Percentiles rank a stretch among this genome's conserved stretches.
phyloP scores from a whole-genome alignment of 2,329 filamentous ascomycete species.

The Phialophora verrucosa region DNA sequence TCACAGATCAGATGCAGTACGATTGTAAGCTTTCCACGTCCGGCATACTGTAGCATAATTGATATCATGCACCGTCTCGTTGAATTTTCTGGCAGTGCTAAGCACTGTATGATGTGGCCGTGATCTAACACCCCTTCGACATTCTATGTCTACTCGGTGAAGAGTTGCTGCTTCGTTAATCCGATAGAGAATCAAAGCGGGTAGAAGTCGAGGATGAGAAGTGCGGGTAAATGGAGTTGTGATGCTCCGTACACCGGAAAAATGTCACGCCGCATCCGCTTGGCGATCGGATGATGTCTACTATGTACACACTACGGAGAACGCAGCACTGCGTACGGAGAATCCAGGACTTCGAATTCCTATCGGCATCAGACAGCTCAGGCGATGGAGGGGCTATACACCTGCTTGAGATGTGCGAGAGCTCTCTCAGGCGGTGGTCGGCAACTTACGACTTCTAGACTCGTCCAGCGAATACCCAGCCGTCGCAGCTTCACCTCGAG shows the following conservation, averaged over 20 bases:
- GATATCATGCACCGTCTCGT: too few relatives aligned
- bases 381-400: slow-evolving; percentile 33
- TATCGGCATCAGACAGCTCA: not conserved
- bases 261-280: not conserved
- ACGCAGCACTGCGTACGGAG: not conserved
- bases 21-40: too few relatives aligned
- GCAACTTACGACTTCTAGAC: slow-evolving; percentile 17
- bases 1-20: too few relatives aligned
- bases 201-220: too few relatives aligned
- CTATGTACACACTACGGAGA: not conserved
- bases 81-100: too few relatives aligned
- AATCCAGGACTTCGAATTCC: not conserved
- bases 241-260: not conserved
- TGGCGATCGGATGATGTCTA: not conserved
- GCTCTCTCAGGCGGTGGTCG: slow-evolving; percentile 27
- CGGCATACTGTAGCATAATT: too few relatives aligned
- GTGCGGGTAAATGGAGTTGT: too few relatives aligned
- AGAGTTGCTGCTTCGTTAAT: not conserved
- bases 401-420: slow-evolving; percentile 35
- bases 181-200: too few relatives aligned
- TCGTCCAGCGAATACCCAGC: slow-evolving; percentile 20
- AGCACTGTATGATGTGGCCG: too few relatives aligned
- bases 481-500: slow-evolving; percentile 32
- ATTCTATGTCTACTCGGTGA: too few relatives aligned
- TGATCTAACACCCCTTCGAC: too few relatives aligned